Percentiles rank a stretch among this genome's conserved stretches.
phyloP scores from a whole-genome alignment of 306 rosid species.

The Alnus glutinosa region DNA sequence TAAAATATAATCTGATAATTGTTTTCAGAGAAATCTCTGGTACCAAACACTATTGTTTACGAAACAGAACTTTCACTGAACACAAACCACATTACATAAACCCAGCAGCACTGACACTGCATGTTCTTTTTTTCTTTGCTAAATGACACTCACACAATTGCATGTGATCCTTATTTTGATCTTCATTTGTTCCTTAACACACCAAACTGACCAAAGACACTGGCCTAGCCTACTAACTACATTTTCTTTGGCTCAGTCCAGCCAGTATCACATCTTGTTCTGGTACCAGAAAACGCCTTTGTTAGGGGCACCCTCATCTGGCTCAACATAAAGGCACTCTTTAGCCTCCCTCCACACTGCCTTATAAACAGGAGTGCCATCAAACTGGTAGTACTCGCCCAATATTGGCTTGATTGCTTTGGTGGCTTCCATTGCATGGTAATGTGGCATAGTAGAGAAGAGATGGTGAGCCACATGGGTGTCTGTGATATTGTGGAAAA shows the following conservation, averaged over 20 bases:
- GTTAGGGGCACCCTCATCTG: slow-evolving; percentile 37
- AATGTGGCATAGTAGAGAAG: slow-evolving; percentile 77
- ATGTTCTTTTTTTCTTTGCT: neutral
- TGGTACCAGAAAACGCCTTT: slow-evolving; percentile 75
- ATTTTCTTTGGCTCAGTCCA: neutral
- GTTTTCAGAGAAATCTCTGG: no score
- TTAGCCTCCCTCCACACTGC: slow-evolving; percentile 85
- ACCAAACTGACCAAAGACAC: neutral
- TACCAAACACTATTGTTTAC: neutral
- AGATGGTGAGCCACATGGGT: slow-evolving; percentile 76
- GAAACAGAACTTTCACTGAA: neutral
- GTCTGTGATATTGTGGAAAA: slow-evolving; percentile 71
- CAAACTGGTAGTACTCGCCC: slow-evolving; percentile 62
- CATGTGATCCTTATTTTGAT: no score
- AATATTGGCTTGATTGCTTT: slow-evolving; percentile 51
- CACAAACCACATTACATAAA: neutral
- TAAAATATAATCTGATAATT: no score
- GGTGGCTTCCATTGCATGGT: slow-evolving; percentile 79
- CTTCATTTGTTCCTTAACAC: neutral
- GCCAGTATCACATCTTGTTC: slow-evolving; percentile 44
- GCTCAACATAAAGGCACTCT: slow-evolving; percentile 75
- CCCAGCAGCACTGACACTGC: neutral
- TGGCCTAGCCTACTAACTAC: neutral
- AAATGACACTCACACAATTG: neutral
- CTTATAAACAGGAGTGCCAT: slow-evolving; percentile 61